Percentiles rank a stretch among this genome's conserved stretches.
phyloP scores from a whole-genome alignment of 2,329 filamentous ascomycete genomes.

The Biscogniauxia marginata region DNA sequence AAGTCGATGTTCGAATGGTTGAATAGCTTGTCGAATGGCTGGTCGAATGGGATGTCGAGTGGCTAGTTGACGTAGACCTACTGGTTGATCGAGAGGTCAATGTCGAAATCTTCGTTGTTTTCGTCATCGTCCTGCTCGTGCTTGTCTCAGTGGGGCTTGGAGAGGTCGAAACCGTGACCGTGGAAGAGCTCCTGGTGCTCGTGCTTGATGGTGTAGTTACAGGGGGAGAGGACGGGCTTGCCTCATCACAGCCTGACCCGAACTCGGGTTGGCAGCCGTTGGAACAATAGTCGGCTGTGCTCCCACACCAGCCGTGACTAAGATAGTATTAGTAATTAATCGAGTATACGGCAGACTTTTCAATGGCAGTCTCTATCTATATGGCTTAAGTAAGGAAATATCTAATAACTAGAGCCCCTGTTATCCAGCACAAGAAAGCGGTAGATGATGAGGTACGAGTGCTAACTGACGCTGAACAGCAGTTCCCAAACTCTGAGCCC shows the following conservation, averaged over 20 bases:
- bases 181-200: slow-evolving; percentile 7
- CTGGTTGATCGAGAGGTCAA: slow-evolving; percentile 19
- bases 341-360: slow-evolving; percentile 4
- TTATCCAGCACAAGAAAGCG: not conserved
- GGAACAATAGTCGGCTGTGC: slow-evolving; percentile 39
- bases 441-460: not conserved
- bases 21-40: slow-evolving; percentile 13
- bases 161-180: slow-evolving; percentile 4
- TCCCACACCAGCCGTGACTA: slow-evolving; percentile 38
- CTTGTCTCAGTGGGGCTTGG: slow-evolving; percentile 17
- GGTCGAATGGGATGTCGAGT: slow-evolving; percentile 9
- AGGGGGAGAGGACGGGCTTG: slow-evolving; percentile 12
- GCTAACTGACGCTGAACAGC: slow-evolving; percentile 30
- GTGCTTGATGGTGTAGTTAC: slow-evolving; percentile 14
- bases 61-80: slow-evolving; percentile 9
- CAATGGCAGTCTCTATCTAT: no score
- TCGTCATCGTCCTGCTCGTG: slow-evolving; percentile 15
- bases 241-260: slow-evolving; percentile 28
- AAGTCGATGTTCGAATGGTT: slow-evolving; percentile 7
- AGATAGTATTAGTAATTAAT: slow-evolving; percentile 11
- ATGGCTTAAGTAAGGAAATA: slow-evolving; percentile 1
- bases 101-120: slow-evolving; percentile 7
- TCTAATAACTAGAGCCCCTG: not conserved
- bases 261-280: slow-evolving; percentile 38
- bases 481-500: slow-evolving; percentile 31